These are phyloP conservation scores for Zygnema circumcarinatum DNA, from an alignment of 139 green algal species.

Conservation along the genomic window DNA sequence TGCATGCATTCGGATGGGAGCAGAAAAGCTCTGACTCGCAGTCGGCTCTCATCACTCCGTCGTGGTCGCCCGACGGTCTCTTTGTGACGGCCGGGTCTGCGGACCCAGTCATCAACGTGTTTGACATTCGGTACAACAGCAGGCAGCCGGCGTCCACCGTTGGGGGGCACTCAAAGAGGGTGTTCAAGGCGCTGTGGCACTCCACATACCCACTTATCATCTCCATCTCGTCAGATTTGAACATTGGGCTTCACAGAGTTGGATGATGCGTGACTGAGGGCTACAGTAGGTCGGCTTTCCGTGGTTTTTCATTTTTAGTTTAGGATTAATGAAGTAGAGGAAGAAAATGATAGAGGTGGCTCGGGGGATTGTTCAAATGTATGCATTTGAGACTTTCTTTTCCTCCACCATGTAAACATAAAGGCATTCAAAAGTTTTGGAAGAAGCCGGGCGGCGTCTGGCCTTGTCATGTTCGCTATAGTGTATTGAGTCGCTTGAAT, in stretches of 20 bases:
- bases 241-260: constrained; percentile 47
- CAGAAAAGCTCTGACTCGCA: constrained; percentile 44
- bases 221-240: constrained; percentile 54
- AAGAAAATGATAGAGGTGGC: too few relatives aligned
- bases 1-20: constrained; percentile 51
- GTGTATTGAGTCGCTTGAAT: too few relatives aligned
- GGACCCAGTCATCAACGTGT: constrained; percentile 49
- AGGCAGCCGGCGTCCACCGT: constrained; percentile 37
- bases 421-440: too few relatives aligned
- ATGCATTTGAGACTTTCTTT: too few relatives aligned
- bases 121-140: constrained; percentile 48
- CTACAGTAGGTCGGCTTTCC: too few relatives aligned
- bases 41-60: constrained; percentile 49
- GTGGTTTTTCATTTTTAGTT: too few relatives aligned
- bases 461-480: too few relatives aligned
- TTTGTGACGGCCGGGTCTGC: constrained; percentile 20
- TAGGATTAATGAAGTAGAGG: too few relatives aligned
- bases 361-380: too few relatives aligned
- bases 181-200: constrained; percentile 45
- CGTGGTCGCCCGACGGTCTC: constrained; percentile 49
- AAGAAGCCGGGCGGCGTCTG: too few relatives aligned
- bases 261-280: too few relatives aligned
- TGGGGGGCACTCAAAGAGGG: constrained; percentile 31
- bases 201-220: constrained; percentile 30
- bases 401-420: too few relatives aligned